Evolutionary conservation across 306 rosid genomes (phyloP).

Genomic region (apple (Malus domestica)): DNA sequence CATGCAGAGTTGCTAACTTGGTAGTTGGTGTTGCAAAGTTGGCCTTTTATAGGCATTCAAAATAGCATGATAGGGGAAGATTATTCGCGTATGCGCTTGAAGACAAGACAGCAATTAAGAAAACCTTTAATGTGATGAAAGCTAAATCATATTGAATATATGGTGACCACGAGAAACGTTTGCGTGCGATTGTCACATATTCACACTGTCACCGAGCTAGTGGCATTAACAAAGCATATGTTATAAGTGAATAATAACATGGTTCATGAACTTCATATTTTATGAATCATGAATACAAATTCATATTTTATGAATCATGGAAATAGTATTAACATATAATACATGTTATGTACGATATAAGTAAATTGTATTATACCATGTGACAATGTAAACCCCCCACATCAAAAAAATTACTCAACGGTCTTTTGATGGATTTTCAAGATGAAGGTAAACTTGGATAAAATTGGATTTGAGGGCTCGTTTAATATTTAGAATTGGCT

Average conservation of each 20-base stretch:
- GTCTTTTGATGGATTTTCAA: not conserved
- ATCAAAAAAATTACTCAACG: too few relatives aligned
- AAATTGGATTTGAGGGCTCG: not conserved
- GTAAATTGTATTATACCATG: not conserved
- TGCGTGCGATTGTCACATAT: not conserved
- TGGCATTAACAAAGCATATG: not conserved
- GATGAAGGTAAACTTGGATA: not conserved
- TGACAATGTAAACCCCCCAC: too few relatives aligned
- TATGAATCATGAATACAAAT: too few relatives aligned
- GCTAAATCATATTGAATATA: not conserved
- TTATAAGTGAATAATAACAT: too few relatives aligned
- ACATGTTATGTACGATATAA: not conserved
- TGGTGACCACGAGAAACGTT: not conserved
- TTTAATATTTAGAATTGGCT: too few relatives aligned
- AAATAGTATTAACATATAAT: not conserved
- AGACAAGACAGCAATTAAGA: not conserved
- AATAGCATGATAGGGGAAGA: conserved; percentile 4
- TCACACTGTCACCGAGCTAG: too few relatives aligned
- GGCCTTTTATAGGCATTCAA: conserved; percentile 19
- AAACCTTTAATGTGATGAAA: conserved; percentile 13
- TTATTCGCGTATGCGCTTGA: conserved; percentile 11
- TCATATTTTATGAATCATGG: not conserved
- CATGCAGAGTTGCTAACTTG: conserved; percentile 5
- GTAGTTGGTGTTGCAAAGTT: not conserved
- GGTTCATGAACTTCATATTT: too few relatives aligned